Base-by-base conservation (phyloP, 2,329 filamentous ascomycete species). In the Penicillium polonicum region DNA sequence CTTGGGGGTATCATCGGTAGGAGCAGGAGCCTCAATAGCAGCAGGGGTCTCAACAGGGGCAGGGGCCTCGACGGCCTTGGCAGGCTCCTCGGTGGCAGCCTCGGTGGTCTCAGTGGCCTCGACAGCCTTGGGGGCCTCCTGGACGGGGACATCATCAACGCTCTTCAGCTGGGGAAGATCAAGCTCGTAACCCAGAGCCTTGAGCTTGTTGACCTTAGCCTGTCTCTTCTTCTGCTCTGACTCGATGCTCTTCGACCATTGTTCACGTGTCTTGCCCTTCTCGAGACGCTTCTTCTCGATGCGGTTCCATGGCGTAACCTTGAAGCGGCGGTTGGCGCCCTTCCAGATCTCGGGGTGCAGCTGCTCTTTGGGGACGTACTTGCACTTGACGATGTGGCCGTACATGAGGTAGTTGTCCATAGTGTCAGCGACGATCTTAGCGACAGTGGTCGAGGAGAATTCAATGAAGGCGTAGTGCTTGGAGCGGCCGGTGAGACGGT, bases 401-500 rank as follows among this genome's bases (percentile, higher is more conserved):
- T 96, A 97, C 71, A 99, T 83, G 39, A 97, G 85, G 77, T 99
- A 99, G 78, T 92, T 95, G 81, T 97, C 86, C 94, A 99, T 99
- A 23, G 94, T 96, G 78, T 92, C 90, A 49, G 91, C 88, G 31
- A 96, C 93, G 66, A 97, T 92, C 68, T 91, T 88, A 39, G 94
- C 93, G n/a, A 92, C 90, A 57, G 91, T 88, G 35, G 82, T 79
- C 7, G 84, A 85, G 2, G 78, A 78, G 70, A 99, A 99, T 77
- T 99, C 91, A 70, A 99, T 84, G 75, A 97, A 99, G 33, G 91
- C 94, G 71, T 89, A 96, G 80, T 97, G 94, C 80, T 94, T 96
- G 73, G 89, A 92, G 58, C 86, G 86, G 55, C 94, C 94, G 1
- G 92, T 97, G 75, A 89, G 89, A 77, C 90, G 91, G 82, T 96